Conservation (phyloP, 306 rosid species). For the Dalbergia cultrata region DNA sequence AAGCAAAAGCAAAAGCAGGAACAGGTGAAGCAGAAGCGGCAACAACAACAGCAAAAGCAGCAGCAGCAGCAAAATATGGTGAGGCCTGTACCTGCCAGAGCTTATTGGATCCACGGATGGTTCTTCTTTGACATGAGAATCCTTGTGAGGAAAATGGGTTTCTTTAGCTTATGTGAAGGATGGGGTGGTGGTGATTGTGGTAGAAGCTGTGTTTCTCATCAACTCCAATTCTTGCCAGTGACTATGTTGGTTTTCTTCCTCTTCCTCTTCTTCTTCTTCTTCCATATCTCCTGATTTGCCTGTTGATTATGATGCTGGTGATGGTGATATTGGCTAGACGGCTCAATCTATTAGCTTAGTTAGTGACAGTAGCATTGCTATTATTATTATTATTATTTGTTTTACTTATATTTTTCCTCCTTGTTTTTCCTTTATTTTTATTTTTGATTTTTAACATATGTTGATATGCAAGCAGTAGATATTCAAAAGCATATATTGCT, state of each 20-base stretch:
- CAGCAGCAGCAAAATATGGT: slow-evolving; percentile 37
- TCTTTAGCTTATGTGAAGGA: slow-evolving; percentile 35
- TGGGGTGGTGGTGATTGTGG: slow-evolving; percentile 28
- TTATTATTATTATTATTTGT: slow-evolving; percentile 12
- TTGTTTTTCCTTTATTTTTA: neutral
- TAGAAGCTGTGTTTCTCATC: slow-evolving; percentile 22
- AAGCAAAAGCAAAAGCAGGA: slow-evolving; percentile 4
- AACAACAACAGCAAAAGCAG: too few species aligned
- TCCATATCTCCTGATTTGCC: slow-evolving; percentile 39
- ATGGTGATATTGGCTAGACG: slow-evolving; percentile 91
- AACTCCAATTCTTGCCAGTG: slow-evolving; percentile 45
- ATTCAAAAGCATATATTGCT: neutral
- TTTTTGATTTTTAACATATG: slow-evolving; percentile 20
- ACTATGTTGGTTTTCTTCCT: slow-evolving; percentile 43
- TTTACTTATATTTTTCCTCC: neutral
- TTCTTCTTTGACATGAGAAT: slow-evolving; percentile 34
- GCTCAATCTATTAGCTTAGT: slow-evolving; percentile 78
- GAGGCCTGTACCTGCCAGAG: slow-evolving; percentile 35
- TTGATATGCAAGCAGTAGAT: slow-evolving; percentile 54
- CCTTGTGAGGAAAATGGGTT: slow-evolving; percentile 42
- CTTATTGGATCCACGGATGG: slow-evolving; percentile 44
- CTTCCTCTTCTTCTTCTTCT: slow-evolving; percentile 34
- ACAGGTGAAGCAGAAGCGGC: slow-evolving; percentile 5
- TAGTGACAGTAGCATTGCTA: slow-evolving; percentile 40
- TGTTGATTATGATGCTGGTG: slow-evolving; percentile 56